Evolutionary conservation across 2,329 filamentous ascomycete genomes (phyloP), one percentile per base, ranked within the genome.

Genomic region (Cyphellophora attinorum): DNA sequence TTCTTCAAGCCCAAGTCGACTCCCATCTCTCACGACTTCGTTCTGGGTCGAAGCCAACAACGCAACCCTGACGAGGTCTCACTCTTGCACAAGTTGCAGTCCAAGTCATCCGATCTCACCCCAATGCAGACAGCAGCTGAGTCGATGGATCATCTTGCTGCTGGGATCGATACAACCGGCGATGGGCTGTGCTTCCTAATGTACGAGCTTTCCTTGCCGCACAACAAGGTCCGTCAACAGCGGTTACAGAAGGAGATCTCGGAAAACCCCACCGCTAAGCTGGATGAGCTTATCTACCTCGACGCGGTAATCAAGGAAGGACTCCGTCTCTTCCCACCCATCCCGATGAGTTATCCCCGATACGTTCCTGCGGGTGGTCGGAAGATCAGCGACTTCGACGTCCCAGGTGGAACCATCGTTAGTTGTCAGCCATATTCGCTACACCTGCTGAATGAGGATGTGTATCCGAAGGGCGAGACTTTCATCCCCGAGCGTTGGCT

Each of bases 91-190:
- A n/a, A n/a, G n/a, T n/a, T n/a, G n/a, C n/a, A n/a, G n/a, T n/a
- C n/a, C n/a, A n/a, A n/a, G n/a, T n/a, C n/a, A n/a, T n/a, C n/a
- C n/a, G n/a, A n/a, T n/a, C n/a, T n/a, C n/a, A n/a, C n/a, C n/a
- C n/a, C n/a, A n/a, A n/a, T n/a, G n/a, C n/a, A n/a, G 46, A 67
- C 73, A 41, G 76, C 76, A 0, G 77, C 78, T 13, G 79, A 84
- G 54, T 80, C 75, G 47, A 68, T 80, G 37, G 79, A 83, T 46
- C 79, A 83, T 52, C 76, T 83, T 72, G 75, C 72, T 0, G 79
- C 79, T 0, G 79, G 79, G 0, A 81, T 83, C 40, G 79, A 83
- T 47, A 83, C 79, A 1, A 82, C 79, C 0, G 77, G 78, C 11
- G 79, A 83, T 45, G 76, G 67, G 0, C 60, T 83, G 0, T 81